Conservation (phyloP, 1,284 basidiomycete genomes). For the Tylopilus sp. region DNA sequence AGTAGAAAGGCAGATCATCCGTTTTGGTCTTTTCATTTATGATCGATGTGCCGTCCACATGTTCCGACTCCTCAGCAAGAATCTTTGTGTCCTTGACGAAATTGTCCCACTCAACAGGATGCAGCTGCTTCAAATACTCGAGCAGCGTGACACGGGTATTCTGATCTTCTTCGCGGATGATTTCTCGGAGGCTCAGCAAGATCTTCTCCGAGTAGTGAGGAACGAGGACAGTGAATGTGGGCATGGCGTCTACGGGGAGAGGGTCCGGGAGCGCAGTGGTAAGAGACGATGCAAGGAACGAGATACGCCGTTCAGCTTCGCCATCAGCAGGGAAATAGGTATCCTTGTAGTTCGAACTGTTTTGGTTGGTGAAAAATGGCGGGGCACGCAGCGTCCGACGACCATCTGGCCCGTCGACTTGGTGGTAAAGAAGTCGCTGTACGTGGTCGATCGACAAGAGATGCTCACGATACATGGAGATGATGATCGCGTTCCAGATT, state of each 20-base stretch:
- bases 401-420: conserved; percentile 82
- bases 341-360: conserved; percentile 62
- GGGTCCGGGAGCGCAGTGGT: conserved; percentile 91
- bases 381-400: conserved; percentile 87
- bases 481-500: conserved; percentile 97
- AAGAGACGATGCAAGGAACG: conserved; percentile 93
- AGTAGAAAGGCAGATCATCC: conserved; percentile 98
- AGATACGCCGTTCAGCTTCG: conserved; percentile 93
- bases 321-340: conserved; percentile 92
- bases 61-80: conserved; percentile 86
- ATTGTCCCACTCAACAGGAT: conserved; percentile 99
- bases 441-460: conserved; percentile 93
- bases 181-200: conserved; percentile 87
- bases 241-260: conserved; percentile 93
- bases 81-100: conserved; percentile 99
- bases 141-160: conserved; percentile 91
- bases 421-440: conserved; percentile 90
- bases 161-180: conserved; percentile 95
- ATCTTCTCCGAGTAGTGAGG: conserved; percentile 98
- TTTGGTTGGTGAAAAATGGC: conserved; percentile 92
- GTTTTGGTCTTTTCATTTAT: conserved; percentile 78
- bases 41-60: conserved; percentile 49
- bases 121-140: conserved; percentile 97
- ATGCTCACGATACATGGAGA: conserved; percentile 98
- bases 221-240: conserved; percentile 92